Evolutionary conservation across 306 rosid species (phyloP).

Genomic region (Vigna unguiculata): DNA sequence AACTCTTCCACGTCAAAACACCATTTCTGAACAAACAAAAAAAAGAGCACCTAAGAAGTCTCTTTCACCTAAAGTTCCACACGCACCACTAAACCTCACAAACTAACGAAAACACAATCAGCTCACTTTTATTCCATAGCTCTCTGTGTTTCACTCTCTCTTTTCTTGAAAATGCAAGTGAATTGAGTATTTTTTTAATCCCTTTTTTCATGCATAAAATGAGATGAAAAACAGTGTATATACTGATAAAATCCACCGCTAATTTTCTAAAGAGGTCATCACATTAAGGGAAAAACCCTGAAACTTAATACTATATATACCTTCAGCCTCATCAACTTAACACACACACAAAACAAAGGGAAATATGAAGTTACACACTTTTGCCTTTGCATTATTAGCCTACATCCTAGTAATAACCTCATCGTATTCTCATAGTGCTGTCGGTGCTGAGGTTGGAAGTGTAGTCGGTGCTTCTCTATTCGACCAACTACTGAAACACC

Average conservation of each 20-base stretch:
- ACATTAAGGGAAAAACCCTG: neutral
- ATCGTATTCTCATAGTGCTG: neutral
- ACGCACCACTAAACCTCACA: too few species aligned
- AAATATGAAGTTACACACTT: slow-evolving; percentile 15
- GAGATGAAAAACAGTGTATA: too few species aligned
- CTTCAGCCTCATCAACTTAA: neutral
- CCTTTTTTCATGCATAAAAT: too few species aligned
- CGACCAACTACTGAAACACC: slow-evolving; percentile 50
- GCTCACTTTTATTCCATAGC: too few species aligned
- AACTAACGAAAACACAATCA: too few species aligned
- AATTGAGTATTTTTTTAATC: too few species aligned
- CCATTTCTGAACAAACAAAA: too few species aligned
- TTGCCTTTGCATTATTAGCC: neutral
- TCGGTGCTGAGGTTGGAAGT: slow-evolving; percentile 35
- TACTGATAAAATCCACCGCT: neutral
- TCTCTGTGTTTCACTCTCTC: too few species aligned
- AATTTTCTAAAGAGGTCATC: neutral
- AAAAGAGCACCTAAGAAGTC: too few species aligned
- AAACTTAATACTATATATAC: neutral
- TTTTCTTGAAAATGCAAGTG: too few species aligned
- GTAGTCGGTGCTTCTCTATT: slow-evolving; percentile 35
- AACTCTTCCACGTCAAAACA: too few species aligned
- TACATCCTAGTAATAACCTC: neutral
- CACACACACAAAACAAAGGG: neutral
- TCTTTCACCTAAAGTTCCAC: too few species aligned